Conservation (phyloP, 2,329 filamentous ascomycete genomes). For the Venturia effusa region DNA sequence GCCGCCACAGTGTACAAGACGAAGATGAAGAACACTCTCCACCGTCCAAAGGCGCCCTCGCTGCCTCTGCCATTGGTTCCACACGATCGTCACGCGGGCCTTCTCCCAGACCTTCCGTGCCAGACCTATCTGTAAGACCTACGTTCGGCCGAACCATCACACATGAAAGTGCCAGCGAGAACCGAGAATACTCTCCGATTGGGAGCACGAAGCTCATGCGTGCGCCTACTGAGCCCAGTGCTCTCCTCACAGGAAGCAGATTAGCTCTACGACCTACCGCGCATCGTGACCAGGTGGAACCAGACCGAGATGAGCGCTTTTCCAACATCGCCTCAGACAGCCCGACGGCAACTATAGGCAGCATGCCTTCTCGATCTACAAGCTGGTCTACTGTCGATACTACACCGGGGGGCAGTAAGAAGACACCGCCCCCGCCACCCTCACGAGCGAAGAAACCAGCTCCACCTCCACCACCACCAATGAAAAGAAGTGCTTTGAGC, state of each 20-base stretch:
- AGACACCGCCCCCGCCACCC: slow-evolving; percentile 52
- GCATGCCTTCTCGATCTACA: slow-evolving; percentile 37
- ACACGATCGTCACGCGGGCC: slow-evolving; percentile 27
- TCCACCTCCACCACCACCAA: slow-evolving; percentile 52
- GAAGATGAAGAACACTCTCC: slow-evolving; percentile 23
- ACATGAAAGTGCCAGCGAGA: slow-evolving; percentile 24
- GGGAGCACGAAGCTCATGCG: slow-evolving; percentile 36
- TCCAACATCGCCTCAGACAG: slow-evolving; percentile 39
- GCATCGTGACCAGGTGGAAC: not conserved
- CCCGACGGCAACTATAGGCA: slow-evolving; percentile 43
- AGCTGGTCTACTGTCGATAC: slow-evolving; percentile 33
- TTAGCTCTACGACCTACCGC: slow-evolving; percentile 33
- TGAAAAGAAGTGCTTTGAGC: slow-evolving; percentile 46
- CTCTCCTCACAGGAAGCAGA: slow-evolving; percentile 34
- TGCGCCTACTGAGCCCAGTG: slow-evolving; percentile 43
- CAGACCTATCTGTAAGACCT: slow-evolving; percentile 26
- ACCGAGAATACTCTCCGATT: slow-evolving; percentile 40
- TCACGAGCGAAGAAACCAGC: slow-evolving; percentile 54
- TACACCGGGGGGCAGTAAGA: slow-evolving; percentile 34
- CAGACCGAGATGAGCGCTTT: slow-evolving; percentile 4
- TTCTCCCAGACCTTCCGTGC: slow-evolving; percentile 31
- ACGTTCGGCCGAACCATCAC: slow-evolving; percentile 3
- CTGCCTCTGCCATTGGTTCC: slow-evolving; percentile 18
- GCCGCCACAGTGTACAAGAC: slow-evolving; percentile 46
- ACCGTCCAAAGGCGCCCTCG: slow-evolving; percentile 11